Conservation (phyloP, 2,329 filamentous ascomycete species). For the Trematosphaeria pertusa region DNA sequence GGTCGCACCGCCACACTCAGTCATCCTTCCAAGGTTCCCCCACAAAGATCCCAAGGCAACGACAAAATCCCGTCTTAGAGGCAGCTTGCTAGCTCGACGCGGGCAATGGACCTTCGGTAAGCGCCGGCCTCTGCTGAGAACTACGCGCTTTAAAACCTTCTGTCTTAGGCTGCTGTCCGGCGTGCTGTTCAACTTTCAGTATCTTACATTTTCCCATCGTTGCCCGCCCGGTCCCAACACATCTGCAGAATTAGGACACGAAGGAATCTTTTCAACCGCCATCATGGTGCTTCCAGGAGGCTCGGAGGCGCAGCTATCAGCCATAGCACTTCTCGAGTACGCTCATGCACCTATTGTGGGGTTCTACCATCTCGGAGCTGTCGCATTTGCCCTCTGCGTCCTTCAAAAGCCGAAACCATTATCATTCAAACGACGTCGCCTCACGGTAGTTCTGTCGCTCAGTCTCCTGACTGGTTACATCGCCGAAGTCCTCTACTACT, state of each 20-base stretch:
- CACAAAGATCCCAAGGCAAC: slow-evolving; percentile 1
- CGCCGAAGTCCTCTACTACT: slow-evolving; percentile 43
- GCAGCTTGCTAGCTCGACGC: background rate
- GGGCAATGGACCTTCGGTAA: slow-evolving; percentile 4
- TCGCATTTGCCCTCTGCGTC: slow-evolving; percentile 34
- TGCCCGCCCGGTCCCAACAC: background rate
- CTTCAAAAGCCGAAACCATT: slow-evolving; percentile 40
- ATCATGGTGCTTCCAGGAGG: slow-evolving; percentile 19
- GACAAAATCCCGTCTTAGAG: background rate
- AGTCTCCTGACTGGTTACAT: slow-evolving; percentile 32
- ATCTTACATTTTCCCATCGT: background rate
- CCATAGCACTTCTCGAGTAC: slow-evolving; percentile 41
- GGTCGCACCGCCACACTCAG: background rate
- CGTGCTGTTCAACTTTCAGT: background rate
- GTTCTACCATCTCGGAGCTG: slow-evolving; percentile 38
- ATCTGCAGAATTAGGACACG: too few relatives aligned
- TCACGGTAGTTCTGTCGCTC: slow-evolving; percentile 21
- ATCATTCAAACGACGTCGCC: slow-evolving; percentile 30
- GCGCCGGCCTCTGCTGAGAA: background rate
- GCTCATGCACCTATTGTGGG: slow-evolving; percentile 41
- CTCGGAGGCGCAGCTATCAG: slow-evolving; percentile 21
- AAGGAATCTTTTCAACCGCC: slow-evolving; percentile 4
- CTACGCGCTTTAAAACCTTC: background rate
- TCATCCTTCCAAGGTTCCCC: background rate
- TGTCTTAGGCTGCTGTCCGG: background rate